A percentile compares a stretch with the other conserved stretches of the same genome.
Conservation (phyloP, 192 early-diverging fungal species). For the Mortierella alpina region DNA sequence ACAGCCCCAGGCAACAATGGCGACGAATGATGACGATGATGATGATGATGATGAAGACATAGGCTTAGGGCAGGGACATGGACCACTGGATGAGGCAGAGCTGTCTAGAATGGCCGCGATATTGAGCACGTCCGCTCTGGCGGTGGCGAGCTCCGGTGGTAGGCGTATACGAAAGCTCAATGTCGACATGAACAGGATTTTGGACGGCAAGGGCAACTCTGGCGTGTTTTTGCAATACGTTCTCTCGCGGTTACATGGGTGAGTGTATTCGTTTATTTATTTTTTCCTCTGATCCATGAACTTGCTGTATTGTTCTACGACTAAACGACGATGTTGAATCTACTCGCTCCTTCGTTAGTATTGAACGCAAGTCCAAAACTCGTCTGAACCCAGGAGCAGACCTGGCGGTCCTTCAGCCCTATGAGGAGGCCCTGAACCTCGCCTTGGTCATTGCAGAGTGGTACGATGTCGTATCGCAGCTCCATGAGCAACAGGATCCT, state of each 20-base stretch:
- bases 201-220: conserved; percentile 90
- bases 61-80: neutral
- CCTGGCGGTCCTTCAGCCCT: conserved; percentile 69
- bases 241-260: conserved; percentile 89
- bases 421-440: conserved; percentile 73
- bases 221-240: conserved; percentile 97
- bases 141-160: conserved; percentile 19
- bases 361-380: conserved; percentile 78
- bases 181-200: conserved; percentile 21
- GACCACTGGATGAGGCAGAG: conserved; percentile 12
- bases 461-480: conserved; percentile 73
- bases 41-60: conserved; percentile 1
- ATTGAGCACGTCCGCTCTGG: conserved; percentile 31
- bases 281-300: neutral
- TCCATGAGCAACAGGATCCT: conserved; percentile 74
- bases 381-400: conserved; percentile 61
- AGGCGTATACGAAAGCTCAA: conserved; percentile 21
- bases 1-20: conserved; percentile 4
- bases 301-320: neutral
- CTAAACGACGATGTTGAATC: neutral
- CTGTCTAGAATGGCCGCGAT: conserved; percentile 28
- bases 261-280: conserved; percentile 12
- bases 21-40: conserved; percentile 1
- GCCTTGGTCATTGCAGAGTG: conserved; percentile 78
- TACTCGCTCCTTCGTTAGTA: conserved; percentile 34